These are phyloP conservation scores for Kalmusia sp. DNA, from an alignment of 2,329 filamentous ascomycete genomes.

Conservation along the genomic window DNA sequence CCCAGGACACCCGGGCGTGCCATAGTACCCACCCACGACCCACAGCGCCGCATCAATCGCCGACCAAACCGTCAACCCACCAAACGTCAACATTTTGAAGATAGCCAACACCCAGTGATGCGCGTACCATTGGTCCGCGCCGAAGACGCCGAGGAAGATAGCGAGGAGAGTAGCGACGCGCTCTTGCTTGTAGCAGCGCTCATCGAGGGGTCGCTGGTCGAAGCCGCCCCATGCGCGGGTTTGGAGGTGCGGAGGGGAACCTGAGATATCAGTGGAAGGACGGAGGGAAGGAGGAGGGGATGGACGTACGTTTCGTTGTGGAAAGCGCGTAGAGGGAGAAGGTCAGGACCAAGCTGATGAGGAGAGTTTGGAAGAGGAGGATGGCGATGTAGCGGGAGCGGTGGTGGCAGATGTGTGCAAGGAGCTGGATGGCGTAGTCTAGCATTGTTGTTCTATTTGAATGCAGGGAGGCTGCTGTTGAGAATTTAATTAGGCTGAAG, in stretches of 20 bases:
- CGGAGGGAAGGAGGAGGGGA: no score
- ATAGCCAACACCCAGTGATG: conserved; percentile 3
- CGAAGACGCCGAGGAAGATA: background rate
- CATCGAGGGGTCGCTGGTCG: background rate
- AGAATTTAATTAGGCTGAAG: no score
- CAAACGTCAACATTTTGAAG: conserved; percentile 4
- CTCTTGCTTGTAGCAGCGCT: conserved; percentile 10
- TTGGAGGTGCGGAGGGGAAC: background rate
- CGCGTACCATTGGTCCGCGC: conserved; percentile 9
- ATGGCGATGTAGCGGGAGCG: background rate
- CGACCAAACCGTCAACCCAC: background rate
- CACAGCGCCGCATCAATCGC: background rate
- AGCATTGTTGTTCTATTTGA: no score
- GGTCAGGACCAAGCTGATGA: background rate
- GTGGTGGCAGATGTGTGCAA: background rate
- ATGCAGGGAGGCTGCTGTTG: no score
- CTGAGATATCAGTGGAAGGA: no score
- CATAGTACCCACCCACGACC: conserved; percentile 5
- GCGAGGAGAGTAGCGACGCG: background rate
- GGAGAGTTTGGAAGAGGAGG: background rate
- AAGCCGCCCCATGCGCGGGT: background rate
- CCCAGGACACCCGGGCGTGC: conserved; percentile 4
- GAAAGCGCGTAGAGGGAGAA: background rate
- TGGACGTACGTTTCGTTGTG: no score
- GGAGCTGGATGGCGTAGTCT: background rate